Evolutionary conservation across 2,329 filamentous ascomycete species (phyloP), one percentile per base, ranked within the genome.

Genomic region (Nemania sp.): DNA sequence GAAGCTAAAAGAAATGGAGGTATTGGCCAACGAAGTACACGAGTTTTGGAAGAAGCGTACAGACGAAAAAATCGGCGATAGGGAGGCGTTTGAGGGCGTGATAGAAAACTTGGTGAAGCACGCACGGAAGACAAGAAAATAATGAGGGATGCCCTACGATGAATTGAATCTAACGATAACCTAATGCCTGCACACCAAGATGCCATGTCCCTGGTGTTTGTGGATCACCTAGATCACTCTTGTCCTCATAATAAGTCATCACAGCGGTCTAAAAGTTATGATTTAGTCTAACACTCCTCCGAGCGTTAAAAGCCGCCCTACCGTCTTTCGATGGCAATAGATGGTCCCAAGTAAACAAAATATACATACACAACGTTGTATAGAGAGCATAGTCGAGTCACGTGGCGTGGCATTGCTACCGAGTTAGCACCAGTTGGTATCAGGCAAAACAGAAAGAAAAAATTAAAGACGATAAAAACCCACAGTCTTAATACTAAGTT

Each of bases 41-140:
- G 92, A 93, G 72, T 97, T 95, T 78, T 98, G 95, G 95, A 87
- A 93, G 73, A 92, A 93, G 82, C 85, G 90, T 74, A 91, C 92
- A 61, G 94, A 97, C 77, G 93, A 94, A 73, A 93, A 95, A 75
- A 83, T 97, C 71, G 93, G 93, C 47, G 95, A 98, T 77, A 91
- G 96, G 73, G 95, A 98, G 78, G 93, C 94, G 2, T 96, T 98
- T 79, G 95, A 98, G 78, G 94, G 93, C 0, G 95, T 98, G 18
- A 98, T 98, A 85, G 95, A 97, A 82, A 98, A 97, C 79, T 80
- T 98, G 72, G 95, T 98, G 51, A 96, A 94, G 79, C 93, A 97
- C 82, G 93, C 93, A 57, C 87, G 93, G 79, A 93, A 94, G 82
- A 89, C 93, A 64, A 87, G 93, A 77, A 96, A 94, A 81, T 93